phyloP scores from a whole-genome alignment of 169 alveolate species.

The Theileria orientalis region DNA sequence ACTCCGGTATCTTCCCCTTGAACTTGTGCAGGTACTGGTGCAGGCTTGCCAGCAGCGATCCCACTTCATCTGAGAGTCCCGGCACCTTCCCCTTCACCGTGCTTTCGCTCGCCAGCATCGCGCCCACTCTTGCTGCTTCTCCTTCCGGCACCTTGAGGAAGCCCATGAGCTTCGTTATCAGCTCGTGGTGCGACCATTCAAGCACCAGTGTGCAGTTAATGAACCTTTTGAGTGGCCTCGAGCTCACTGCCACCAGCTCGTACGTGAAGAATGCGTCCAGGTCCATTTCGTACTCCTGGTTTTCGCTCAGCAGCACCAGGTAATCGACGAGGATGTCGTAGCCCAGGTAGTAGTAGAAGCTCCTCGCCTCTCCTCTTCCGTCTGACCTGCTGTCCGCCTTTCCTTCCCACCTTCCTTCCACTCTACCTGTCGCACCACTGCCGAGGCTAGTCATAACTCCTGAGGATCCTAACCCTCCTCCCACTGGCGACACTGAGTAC shows the following conservation, averaged over 20 bases:
- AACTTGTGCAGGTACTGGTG: conserved; percentile 5
- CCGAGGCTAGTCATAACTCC: background rate
- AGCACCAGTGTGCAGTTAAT: conserved; percentile 13
- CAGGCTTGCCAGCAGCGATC: background rate
- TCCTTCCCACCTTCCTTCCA: too few species aligned
- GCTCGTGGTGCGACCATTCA: conserved; percentile 42
- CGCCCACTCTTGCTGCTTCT: background rate
- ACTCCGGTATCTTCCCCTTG: background rate
- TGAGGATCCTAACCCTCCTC: too few species aligned
- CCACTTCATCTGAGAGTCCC: background rate
- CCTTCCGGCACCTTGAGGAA: background rate
- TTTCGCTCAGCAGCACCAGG: conserved; percentile 47
- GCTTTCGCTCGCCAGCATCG: background rate
- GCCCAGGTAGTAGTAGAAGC: conserved; percentile 40
- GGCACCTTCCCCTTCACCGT: background rate
- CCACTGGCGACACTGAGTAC: background rate
- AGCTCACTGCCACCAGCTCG: conserved; percentile 36
- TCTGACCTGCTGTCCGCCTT: background rate
- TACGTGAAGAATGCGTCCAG: conserved; percentile 55
- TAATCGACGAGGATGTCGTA: conserved; percentile 55
- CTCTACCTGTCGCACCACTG: background rate
- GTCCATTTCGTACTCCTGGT: conserved; percentile 4
- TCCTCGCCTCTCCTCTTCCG: background rate
- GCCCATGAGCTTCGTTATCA: background rate
- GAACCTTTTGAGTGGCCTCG: conserved; percentile 44